Evolutionary conservation across 2,329 filamentous ascomycete species (phyloP).

Genomic region (Apiospora malaysiana): DNA sequence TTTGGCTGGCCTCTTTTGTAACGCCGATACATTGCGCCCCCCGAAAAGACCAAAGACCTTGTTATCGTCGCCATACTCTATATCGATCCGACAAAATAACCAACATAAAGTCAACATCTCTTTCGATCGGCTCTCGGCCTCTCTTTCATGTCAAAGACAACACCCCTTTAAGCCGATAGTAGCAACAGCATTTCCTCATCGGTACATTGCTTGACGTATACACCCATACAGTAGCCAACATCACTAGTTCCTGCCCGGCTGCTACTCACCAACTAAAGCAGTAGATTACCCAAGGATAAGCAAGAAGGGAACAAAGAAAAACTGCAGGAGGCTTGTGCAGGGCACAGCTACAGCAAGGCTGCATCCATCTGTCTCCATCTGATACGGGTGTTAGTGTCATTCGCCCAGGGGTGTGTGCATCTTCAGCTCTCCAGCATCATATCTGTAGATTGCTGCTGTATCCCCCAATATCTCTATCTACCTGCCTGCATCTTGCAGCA

Average conservation of each 20-base stretch:
- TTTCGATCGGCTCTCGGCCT: constrained; percentile 13
- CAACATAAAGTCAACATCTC: constrained; percentile 17
- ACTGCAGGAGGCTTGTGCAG: constrained; percentile 12
- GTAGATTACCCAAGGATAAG: not conserved
- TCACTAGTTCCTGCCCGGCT: constrained; percentile 14
- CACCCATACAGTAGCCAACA: constrained; percentile 1
- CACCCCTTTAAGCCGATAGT: constrained; percentile 14
- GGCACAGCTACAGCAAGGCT: constrained; percentile 18
- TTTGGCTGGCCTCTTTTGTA: not conserved
- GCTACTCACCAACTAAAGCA: not conserved
- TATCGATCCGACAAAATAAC: constrained; percentile 5
- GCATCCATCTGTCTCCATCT: constrained; percentile 16
- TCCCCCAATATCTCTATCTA: not conserved
- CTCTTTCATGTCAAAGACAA: constrained; percentile 15
- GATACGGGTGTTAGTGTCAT: constrained; percentile 2
- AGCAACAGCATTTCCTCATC: constrained; percentile 5
- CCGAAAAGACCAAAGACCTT: not conserved
- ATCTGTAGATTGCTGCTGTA: not conserved
- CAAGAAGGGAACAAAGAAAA: not conserved
- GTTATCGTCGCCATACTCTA: not conserved
- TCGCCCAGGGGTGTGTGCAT: constrained; percentile 11
- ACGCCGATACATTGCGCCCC: not conserved
- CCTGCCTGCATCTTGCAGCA: not conserved
- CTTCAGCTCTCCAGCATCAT: not conserved
- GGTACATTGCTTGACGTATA: constrained; percentile 11